Base-by-base conservation (phyloP, 2,329 filamentous ascomycete species). In the Neoscytalidium dimidiatum region DNA sequence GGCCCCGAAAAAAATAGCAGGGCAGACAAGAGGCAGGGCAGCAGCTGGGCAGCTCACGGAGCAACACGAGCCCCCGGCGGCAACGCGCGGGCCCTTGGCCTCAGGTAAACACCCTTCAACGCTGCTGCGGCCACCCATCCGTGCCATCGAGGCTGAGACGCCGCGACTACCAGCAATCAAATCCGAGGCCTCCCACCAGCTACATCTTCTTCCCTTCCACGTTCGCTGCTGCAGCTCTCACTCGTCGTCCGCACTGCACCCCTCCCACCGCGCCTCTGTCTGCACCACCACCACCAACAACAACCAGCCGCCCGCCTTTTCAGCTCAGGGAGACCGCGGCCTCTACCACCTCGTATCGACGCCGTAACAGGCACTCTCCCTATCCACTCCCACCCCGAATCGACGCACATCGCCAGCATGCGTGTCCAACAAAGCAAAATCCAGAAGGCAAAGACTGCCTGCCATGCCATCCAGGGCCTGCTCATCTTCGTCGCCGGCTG, bases 401-500 rank as follows among this genome's bases (percentile, higher is more conserved):
- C 14, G 13, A 26, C 29, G 14, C 26, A 29, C 23, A 29, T 21
- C 53, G 26, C 17, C 19, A 56, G 29, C 21, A 64, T 64, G 61
- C 61, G 61, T 49, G 49, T 64, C 38, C 48, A 64, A 38, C 61
- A 64, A 35, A 78, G 71, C 43, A 79, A 82, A 69, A 77, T 84
- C 31, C 84, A 85, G 68, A 82, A 84, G 71, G 81, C 80, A 70
- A 89, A 88, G 75, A 83, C 83, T 49, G 76, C 80, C 46, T 73
- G 85, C 43, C 86, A 89, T 73, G 79, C 79, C 48, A 71, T 81
- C 52, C 86, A 88, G 71, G 80, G 74, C 11, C 74, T 87, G 46
- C 75, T 86, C 66, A 84, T 88, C 68, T 88, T 88, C 74, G 74
- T 88, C 29, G 83, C 81, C 48, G 85, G 82, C 79, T 84, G 82